Evolutionary conservation across 805 yeast genomes (phyloP), one percentile per base, ranked within the genome.

Genomic region (Hanseniaspora meyeri): DNA sequence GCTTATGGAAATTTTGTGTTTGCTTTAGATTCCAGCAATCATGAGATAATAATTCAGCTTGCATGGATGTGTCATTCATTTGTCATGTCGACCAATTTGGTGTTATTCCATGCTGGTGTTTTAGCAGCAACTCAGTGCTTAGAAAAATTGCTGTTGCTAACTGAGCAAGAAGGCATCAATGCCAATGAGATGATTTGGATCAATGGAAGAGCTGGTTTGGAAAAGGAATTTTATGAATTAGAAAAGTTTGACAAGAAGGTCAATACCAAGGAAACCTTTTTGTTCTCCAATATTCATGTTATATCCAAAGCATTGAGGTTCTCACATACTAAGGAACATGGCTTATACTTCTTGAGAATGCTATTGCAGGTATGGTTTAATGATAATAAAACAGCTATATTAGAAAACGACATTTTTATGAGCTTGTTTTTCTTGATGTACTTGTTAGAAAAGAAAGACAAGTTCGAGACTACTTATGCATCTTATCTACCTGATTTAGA

Each of bases 271-370:
- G 69, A 69, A 2, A 81, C 78, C 62, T 75, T 83, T 60, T 80
- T 82, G 57, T 72, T 74, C 32, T 71, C 79, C 19, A 64, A 83
- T 38, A 65, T 79, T 34, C 70, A 72, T 46, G 63, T 77, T 20
- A 67, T 79, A 19, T 70, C 78, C 4, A 81, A 77, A 62, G 91
- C 90, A 0, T 66, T 83, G 43, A 75, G 77, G 39, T 67, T 79
- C 9, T 80, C 87, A 8, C 80, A 77, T 57, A 72, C 82, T 20
- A 77, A 76, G 57, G 75, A 73, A 10, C 68, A 74, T 2, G 76
- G 86, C 0, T 63, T 78, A 37, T 69, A 68, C 1, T 71, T 78
- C 27, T 62, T 83, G 61, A 71, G 70, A 38, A 45, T 43, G 34
- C 14, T 43, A 14, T 20, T 49, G 14, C 16, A 19, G 50, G 63